These are phyloP conservation scores for Selaginella tamariscina DNA, from an alignment of 75 land plant genomes.

Conservation along the genomic window DNA sequence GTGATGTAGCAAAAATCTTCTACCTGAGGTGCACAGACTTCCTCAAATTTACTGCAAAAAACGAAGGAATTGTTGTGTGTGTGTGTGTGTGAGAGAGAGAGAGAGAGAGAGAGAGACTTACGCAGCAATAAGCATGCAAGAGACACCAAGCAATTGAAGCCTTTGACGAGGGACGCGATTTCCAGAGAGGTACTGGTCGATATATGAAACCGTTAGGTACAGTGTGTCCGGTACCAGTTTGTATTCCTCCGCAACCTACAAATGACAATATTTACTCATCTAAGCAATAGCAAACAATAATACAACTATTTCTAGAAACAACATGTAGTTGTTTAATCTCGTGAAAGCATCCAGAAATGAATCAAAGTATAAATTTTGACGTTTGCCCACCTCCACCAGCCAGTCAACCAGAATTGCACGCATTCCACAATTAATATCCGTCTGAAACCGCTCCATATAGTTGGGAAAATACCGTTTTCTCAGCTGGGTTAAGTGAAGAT, in stretches of 20 bases:
- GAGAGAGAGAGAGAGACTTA: slow-evolving; percentile 12
- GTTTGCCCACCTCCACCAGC: slow-evolving; percentile 61
- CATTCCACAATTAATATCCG: slow-evolving; percentile 67
- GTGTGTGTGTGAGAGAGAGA: too few relatives aligned
- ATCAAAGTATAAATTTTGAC: too few relatives aligned
- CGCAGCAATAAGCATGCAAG: slow-evolving; percentile 48
- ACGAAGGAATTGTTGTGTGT: too few relatives aligned
- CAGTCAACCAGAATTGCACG: slow-evolving; percentile 77
- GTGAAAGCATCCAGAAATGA: too few relatives aligned
- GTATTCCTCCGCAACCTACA: slow-evolving; percentile 43
- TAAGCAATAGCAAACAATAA: background rate
- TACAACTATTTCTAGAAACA: too few relatives aligned
- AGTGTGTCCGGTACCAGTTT: slow-evolving; percentile 45
- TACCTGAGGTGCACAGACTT: slow-evolving; percentile 7
- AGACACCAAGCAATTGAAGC: slow-evolving; percentile 38
- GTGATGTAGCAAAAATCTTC: slow-evolving; percentile 13
- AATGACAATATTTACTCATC: background rate
- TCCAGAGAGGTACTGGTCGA: slow-evolving; percentile 36
- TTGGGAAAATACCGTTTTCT: slow-evolving; percentile 16
- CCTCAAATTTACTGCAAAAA: slow-evolving; percentile 5
- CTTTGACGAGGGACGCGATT: slow-evolving; percentile 29
- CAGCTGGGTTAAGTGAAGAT: background rate
- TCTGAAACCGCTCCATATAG: slow-evolving; percentile 51
- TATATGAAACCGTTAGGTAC: slow-evolving; percentile 33
- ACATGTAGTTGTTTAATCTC: too few relatives aligned